Percentiles rank a stretch among this genome's conserved stretches.
Evolutionary conservation across 441 rosid species (phyloP).

Genomic region (Euphorbia celastroides): DNA sequence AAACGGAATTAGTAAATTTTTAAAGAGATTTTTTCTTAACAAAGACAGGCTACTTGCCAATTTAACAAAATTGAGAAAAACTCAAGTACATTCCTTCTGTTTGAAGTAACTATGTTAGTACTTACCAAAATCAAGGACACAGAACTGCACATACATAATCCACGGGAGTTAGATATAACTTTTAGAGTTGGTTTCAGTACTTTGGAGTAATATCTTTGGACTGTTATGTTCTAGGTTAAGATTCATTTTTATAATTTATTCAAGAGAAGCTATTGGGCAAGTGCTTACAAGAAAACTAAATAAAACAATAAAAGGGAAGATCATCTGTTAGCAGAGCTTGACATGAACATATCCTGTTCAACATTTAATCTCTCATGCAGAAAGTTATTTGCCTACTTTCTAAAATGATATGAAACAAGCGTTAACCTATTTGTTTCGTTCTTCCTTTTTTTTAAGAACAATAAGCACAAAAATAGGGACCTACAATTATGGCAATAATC

Average conservation of each 20-base stretch:
- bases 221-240: too few species aligned
- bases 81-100: too few species aligned
- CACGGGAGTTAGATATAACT: too few species aligned
- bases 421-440: not conserved
- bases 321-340: not conserved
- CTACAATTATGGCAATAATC: constrained; percentile 62
- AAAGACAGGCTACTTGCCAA: too few species aligned
- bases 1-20: too few species aligned
- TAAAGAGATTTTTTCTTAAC: too few species aligned
- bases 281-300: not conserved
- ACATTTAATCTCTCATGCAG: not conserved
- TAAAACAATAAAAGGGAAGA: not conserved
- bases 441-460: constrained; percentile 13
- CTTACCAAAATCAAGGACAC: too few species aligned
- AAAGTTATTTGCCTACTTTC: not conserved
- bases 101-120: too few species aligned
- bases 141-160: too few species aligned
- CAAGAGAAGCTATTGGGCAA: not conserved
- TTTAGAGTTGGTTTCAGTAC: too few species aligned
- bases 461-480: constrained; percentile 41
- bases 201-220: too few species aligned
- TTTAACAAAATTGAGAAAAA: too few species aligned
- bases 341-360: not conserved
- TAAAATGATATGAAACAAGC: not conserved
- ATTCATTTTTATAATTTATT: not conserved